Conservation (phyloP, 768 basidiomycete species). For the Hemileccinum impolitum region DNA sequence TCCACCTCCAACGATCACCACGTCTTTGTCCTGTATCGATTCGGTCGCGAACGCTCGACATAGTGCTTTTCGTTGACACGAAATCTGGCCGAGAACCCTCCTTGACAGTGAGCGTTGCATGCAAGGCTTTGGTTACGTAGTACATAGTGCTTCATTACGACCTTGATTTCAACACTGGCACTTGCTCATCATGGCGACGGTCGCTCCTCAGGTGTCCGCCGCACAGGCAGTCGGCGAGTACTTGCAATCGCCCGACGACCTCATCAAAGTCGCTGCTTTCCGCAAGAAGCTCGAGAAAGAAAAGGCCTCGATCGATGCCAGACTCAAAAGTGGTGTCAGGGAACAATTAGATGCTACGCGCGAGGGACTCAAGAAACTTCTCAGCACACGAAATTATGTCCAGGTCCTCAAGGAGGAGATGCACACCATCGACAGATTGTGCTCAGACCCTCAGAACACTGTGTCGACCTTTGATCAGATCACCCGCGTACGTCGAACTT, state of each 20-base stretch:
- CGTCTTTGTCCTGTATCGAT: constrained; percentile 58
- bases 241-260: constrained; percentile 90
- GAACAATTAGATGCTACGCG: constrained; percentile 90
- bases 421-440: constrained; percentile 72
- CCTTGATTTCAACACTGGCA: too few relatives aligned
- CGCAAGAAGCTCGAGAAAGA: constrained; percentile 96
- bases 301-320: constrained; percentile 88
- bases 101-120: constrained; percentile 8
- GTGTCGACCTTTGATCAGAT: constrained; percentile 95
- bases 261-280: constrained; percentile 82
- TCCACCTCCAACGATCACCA: constrained; percentile 94
- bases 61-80: constrained; percentile 2
- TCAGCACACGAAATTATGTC: constrained; percentile 72
- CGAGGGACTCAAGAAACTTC: constrained; percentile 79
- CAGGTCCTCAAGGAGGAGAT: constrained; percentile 85
- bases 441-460: constrained; percentile 68
- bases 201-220: constrained; percentile 60
- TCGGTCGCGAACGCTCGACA: constrained; percentile 18
- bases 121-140: too few relatives aligned
- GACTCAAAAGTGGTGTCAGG: constrained; percentile 87
- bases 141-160: too few relatives aligned
- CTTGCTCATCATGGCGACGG: constrained; percentile 38
- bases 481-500: constrained; percentile 63
- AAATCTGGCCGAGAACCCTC: background rate
- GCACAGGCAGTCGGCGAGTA: constrained; percentile 87